Evolutionary conservation across 441 rosid species (phyloP).

Genomic region (Iberis amara): DNA sequence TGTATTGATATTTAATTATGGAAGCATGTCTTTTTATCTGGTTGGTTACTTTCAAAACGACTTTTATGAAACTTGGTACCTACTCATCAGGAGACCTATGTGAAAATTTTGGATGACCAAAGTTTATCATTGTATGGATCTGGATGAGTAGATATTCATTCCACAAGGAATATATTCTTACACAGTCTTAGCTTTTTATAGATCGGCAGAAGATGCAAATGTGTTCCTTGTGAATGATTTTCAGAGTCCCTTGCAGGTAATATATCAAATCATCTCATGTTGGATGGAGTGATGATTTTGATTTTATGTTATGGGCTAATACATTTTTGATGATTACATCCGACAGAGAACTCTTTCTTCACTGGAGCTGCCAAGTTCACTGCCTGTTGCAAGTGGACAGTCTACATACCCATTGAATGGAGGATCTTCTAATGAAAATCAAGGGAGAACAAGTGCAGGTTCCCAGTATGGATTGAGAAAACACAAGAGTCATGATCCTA

Average conservation of each 20-base stretch:
- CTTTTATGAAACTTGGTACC: conserved; percentile 8
- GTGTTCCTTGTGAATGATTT: conserved; percentile 87
- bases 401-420: conserved; percentile 38
- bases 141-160: conserved; percentile 14
- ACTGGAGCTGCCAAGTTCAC: conserved; percentile 82
- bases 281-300: conserved; percentile 15
- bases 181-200: conserved; percentile 31
- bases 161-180: conserved; percentile 8
- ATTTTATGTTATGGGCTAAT: conserved; percentile 10
- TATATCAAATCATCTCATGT: conserved; percentile 6
- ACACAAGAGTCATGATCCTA: conserved; percentile 71
- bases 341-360: conserved; percentile 81
- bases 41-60: conserved; percentile 6
- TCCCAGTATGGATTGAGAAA: conserved; percentile 54
- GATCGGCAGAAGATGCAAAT: conserved; percentile 88
- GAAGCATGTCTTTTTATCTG: not conserved
- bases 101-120: too few species aligned
- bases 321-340: conserved; percentile 28
- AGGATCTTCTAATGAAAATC: conserved; percentile 46
- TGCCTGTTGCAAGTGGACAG: conserved; percentile 56
- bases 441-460: conserved; percentile 37
- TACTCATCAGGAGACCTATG: conserved; percentile 2
- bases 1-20: conserved; percentile 15
- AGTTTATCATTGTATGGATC: conserved; percentile 10
- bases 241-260: conserved; percentile 86